A percentile compares a stretch with the other conserved stretches of the same genome.
Conservation (phyloP, 1,139 yeast genomes). For the Candida sanyaensis region DNA sequence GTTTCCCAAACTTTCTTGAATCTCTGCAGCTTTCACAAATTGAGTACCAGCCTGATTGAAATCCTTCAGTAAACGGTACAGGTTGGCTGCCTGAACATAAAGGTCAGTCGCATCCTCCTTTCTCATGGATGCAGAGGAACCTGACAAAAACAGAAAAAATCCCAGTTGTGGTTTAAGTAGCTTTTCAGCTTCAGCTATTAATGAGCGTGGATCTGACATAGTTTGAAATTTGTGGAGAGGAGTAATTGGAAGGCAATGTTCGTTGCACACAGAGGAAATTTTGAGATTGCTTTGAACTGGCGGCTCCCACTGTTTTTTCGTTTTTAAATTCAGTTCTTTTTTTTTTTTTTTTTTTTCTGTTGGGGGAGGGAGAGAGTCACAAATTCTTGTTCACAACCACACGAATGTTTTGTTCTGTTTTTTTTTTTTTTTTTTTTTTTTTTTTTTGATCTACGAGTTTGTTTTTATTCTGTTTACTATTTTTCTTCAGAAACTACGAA, state of each 20-base stretch:
- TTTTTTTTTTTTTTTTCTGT: too few species aligned
- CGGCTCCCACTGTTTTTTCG: background rate
- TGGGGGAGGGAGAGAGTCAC: background rate
- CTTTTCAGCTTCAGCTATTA: slow-evolving; percentile 48
- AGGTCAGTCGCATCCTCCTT: slow-evolving; percentile 92
- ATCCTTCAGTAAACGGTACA: slow-evolving; percentile 75
- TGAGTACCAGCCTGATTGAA: slow-evolving; percentile 74
- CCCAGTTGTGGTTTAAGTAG: slow-evolving; percentile 68
- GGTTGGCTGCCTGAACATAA: slow-evolving; percentile 88
- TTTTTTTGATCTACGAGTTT: background rate
- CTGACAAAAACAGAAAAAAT: slow-evolving; percentile 67
- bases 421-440: too few species aligned
- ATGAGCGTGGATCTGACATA: slow-evolving; percentile 43
- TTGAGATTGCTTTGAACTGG: background rate
- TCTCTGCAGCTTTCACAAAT: slow-evolving; percentile 82
- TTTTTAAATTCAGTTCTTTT: background rate
- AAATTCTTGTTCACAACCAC: background rate
- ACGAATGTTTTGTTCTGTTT: slow-evolving; percentile 1
- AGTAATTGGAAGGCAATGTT: background rate
- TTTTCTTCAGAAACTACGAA: background rate
- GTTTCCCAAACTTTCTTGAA: slow-evolving; percentile 72
- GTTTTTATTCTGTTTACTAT: background rate
- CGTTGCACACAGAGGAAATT: background rate
- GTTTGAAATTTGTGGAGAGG: background rate
- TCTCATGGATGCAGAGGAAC: slow-evolving; percentile 65